Evolutionary conservation across 2,329 filamentous ascomycete genomes (phyloP).

Genomic region (Trichoderma sp.): DNA sequence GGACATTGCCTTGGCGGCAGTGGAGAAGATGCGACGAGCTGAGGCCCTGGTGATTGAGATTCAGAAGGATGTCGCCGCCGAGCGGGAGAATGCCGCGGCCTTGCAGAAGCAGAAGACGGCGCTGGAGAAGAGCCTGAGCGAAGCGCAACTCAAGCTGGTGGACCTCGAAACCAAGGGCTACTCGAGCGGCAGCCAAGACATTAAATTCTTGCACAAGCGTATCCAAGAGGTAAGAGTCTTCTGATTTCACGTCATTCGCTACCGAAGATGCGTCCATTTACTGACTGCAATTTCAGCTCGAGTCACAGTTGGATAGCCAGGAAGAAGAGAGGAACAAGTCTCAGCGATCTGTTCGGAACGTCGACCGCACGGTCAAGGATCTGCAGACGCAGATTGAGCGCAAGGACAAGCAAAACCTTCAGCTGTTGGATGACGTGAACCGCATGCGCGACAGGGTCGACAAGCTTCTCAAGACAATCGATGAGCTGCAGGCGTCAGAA

Average conservation of each 20-base stretch:
- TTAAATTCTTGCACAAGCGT: constrained; percentile 89
- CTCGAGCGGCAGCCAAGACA: constrained; percentile 89
- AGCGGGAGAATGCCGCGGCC: constrained; percentile 78
- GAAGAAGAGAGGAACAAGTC: constrained; percentile 78
- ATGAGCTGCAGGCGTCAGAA: constrained; percentile 89
- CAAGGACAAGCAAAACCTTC: constrained; percentile 81
- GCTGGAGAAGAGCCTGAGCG: constrained; percentile 87
- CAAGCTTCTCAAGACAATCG: constrained; percentile 85
- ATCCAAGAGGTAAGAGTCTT: constrained; percentile 76
- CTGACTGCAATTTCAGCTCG: constrained; percentile 62
- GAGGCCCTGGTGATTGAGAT: constrained; percentile 86
- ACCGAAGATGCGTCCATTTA: constrained; percentile 35
- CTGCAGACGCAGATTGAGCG: constrained; percentile 90
- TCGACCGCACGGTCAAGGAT: constrained; percentile 92
- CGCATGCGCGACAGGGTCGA: constrained; percentile 90
- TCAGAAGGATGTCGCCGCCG: constrained; percentile 86
- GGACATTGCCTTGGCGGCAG: constrained; percentile 85
- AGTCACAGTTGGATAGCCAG: constrained; percentile 81
- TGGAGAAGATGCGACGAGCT: constrained; percentile 95
- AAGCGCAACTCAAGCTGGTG: constrained; percentile 84
- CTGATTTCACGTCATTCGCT: neutral
- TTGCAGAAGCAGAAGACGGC: constrained; percentile 88
- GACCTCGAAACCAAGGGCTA: constrained; percentile 98
- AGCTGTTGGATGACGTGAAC: constrained; percentile 79
- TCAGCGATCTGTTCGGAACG: constrained; percentile 84